These are phyloP conservation scores for Solanum ahanhuiri DNA, from an alignment of 257 asterid species.

Conservation along the genomic window DNA sequence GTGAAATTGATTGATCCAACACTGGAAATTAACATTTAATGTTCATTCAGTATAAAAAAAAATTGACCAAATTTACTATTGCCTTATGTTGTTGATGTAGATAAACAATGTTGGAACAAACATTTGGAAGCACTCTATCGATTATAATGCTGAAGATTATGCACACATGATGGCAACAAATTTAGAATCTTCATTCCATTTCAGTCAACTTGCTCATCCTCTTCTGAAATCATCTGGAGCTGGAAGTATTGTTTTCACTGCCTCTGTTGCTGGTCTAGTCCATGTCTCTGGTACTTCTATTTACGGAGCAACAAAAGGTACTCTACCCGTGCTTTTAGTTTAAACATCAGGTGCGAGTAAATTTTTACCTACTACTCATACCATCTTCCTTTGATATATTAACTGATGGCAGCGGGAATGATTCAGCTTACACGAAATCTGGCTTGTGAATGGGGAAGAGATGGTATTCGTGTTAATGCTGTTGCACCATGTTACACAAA, in stretches of 20 bases:
- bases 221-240: constrained; percentile 78
- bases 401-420: constrained; percentile 50
- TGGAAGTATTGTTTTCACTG: constrained; percentile 61
- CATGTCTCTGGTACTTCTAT: constrained; percentile 65
- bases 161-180: constrained; percentile 67
- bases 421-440: constrained; percentile 78
- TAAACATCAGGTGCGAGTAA: background rate
- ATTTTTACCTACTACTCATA: background rate
- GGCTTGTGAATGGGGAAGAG: constrained; percentile 97
- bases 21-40: background rate
- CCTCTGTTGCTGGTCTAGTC: constrained; percentile 78
- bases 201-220: constrained; percentile 76
- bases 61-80: background rate
- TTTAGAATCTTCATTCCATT: constrained; percentile 77
- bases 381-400: background rate
- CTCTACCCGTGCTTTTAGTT: background rate
- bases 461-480: constrained; percentile 70
- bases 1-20: background rate
- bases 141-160: constrained; percentile 75
- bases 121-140: constrained; percentile 68
- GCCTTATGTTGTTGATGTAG: constrained; percentile 13
- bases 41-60: background rate
- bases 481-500: constrained; percentile 93
- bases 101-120: constrained; percentile 90
- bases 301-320: constrained; percentile 88